A percentile compares a stretch with the other conserved stretches of the same genome.
These are phyloP conservation scores for Phytophthora meadii DNA, from an alignment of 352 stramenopile species.

Conservation along the genomic window DNA sequence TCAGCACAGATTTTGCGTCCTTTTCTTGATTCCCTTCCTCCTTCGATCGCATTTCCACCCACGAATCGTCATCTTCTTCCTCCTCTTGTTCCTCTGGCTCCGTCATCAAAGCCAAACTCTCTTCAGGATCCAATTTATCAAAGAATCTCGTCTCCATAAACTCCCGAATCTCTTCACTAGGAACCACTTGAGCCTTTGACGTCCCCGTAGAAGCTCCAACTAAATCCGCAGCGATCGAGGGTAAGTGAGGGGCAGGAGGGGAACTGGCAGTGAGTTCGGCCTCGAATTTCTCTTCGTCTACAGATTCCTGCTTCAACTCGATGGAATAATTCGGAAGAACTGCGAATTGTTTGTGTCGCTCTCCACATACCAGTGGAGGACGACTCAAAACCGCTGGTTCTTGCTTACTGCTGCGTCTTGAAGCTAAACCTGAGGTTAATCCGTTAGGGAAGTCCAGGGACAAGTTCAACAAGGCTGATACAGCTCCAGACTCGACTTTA, in stretches of 20 bases:
- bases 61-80: slow-evolving; percentile 9
- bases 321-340: slow-evolving; percentile 45
- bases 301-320: slow-evolving; percentile 12
- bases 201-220: slow-evolving; percentile 18
- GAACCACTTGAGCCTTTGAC: neutral
- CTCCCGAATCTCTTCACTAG: slow-evolving; percentile 10
- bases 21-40: slow-evolving; percentile 26
- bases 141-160: slow-evolving; percentile 31
- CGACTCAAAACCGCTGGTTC: slow-evolving; percentile 31
- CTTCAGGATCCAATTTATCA: slow-evolving; percentile 36
- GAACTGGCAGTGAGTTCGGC: slow-evolving; percentile 57
- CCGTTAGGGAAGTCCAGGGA: slow-evolving; percentile 38
- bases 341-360: slow-evolving; percentile 56
- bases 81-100: slow-evolving; percentile 23
- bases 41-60: slow-evolving; percentile 3
- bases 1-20: neutral
- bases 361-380: slow-evolving; percentile 50
- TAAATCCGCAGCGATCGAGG: slow-evolving; percentile 47
- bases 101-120: slow-evolving; percentile 34
- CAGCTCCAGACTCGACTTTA: slow-evolving; percentile 69
- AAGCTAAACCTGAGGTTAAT: neutral
- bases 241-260: slow-evolving; percentile 59
- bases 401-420: slow-evolving; percentile 20
- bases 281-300: slow-evolving; percentile 58
- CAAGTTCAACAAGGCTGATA: slow-evolving; percentile 63